phyloP scores from a whole-genome alignment of 2,329 filamentous ascomycete species.

The Colletotrichum brevisporum region DNA sequence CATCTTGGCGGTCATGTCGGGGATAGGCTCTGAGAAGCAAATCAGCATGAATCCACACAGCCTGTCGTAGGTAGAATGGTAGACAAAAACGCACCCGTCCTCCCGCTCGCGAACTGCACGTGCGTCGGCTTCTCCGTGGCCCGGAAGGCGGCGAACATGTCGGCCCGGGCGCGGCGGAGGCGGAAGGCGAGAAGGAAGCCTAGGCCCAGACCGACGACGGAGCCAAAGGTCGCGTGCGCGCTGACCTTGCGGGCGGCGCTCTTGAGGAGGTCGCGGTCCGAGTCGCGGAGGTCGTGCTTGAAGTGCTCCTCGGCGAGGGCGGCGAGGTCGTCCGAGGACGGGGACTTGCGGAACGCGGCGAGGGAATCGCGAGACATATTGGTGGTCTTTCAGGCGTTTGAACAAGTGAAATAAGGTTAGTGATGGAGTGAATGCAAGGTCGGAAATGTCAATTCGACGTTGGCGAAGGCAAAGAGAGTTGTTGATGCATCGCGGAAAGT shows the following conservation, averaged over 20 bases:
- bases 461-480: neutral
- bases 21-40: slow-evolving; percentile 65
- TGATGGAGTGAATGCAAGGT: neutral
- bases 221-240: slow-evolving; percentile 70
- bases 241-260: slow-evolving; percentile 69
- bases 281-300: slow-evolving; percentile 65
- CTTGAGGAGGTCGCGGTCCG: slow-evolving; percentile 71
- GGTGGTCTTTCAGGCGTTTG: neutral
- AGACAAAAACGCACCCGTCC: slow-evolving; percentile 66
- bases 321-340: slow-evolving; percentile 62
- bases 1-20: slow-evolving; percentile 71
- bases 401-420: neutral
- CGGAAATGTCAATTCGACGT: neutral
- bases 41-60: neutral
- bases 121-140: slow-evolving; percentile 73
- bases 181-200: slow-evolving; percentile 71
- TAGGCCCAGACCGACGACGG: slow-evolving; percentile 71
- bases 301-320: slow-evolving; percentile 71
- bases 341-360: slow-evolving; percentile 51
- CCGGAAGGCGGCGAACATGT: slow-evolving; percentile 74
- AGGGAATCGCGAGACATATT: slow-evolving; percentile 44
- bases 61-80: neutral
- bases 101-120: slow-evolving; percentile 73
- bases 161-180: slow-evolving; percentile 66
- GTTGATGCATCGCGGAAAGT: neutral